Evolutionary conservation across 169 alveolate genomes (phyloP), one percentile per base, ranked within the genome.

Genomic region (Neospora caninum): DNA sequence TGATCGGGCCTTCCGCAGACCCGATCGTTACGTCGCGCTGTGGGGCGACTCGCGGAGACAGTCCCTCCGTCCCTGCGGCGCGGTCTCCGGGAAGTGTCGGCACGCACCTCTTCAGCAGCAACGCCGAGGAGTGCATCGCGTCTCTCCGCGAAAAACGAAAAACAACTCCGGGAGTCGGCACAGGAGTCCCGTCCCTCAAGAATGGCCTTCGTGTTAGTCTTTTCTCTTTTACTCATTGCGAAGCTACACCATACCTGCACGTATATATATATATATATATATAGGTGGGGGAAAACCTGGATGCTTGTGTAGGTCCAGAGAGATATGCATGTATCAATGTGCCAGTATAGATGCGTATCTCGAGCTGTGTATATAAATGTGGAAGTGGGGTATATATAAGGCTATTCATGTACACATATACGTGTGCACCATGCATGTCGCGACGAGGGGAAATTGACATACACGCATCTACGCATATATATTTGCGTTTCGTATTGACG

Each of bases 101-200:
- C 84, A n/a, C 43, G 84, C 84, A 73, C 16, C 42, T 73, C 58
- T 88, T 88, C 82, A 88, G 92, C 82, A 88, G 94, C 91, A 49
- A 39, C 49, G 80, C 54, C 0, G 45, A 0, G 80, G 89, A 91
- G 53, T 39, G n/a, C 64, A n/a, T 69, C 70, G 54, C 88, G 80
- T 73, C 91, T 18, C 49, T 91, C 36, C 34, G 27, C 7, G 89
- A 49, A 10, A 34, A 73, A 31, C 20, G 89, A 27, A 13, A 43
- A 10, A 1, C 41, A 6, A 18, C 42, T 4, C 36, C 54, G n/a
- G 49, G 34, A 10, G 88, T 58, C 80, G 41, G 91, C 67, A 84
- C 42, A 36, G 87, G 82, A 18, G 94, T 67, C 16, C 88, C 89
- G 2, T 91, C 94, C 58, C 54, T 91, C 53, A 43, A 41, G 39